Evolutionary conservation across 805 yeast species (phyloP), one percentile per base, ranked within the genome.

Genomic region (Starmerella stellata): DNA sequence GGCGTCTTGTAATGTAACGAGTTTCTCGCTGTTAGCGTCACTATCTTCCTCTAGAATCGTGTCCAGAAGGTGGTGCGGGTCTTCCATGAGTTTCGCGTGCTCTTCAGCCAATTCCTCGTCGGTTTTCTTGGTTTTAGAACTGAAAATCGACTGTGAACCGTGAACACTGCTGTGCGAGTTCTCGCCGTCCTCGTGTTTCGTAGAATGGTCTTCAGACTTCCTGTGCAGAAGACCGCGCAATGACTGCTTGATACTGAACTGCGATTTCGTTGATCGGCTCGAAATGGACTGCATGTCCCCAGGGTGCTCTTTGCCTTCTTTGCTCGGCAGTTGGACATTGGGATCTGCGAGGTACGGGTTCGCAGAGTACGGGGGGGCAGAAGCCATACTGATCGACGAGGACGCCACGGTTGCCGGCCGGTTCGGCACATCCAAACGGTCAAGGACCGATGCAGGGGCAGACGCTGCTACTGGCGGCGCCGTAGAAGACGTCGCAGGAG

Each of bases 41-140:
- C 40, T 46, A 5, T 49, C 45, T n/a, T 49, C 54, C 30, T 46
- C 53, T 8, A 41, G 27, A 32, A 49, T 49, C 1, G 52, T 41
- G 15, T 44, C 38, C 8, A 49, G 44, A 9, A 48, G 31, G 19
- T 47, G 43, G 36, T 47, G 38, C 2, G 50, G 50, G 29, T 46
- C 50, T 25, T 46, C 47, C 21, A 20, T 21, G 28, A 21, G 19
- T 16, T 32, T 30, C 14, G 17, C 39, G 4, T 30, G n/a, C 16
- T 41, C 43, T 31, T 41, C 51, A 4, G 38, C 36, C 4, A 36
- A 23, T 21, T 38, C 38, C 7, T 21, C 38, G 15, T 21, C 25
- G 9, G 25, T 32, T 15, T 32, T 19, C n/a, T 14, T 7, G 11
- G 35, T 20, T 15, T 21, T 32, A 13, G 32, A 29, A 23, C 25